A percentile compares a stretch with the other conserved stretches of the same genome.
Conservation (phyloP, 2,329 filamentous ascomycete genomes). For the Mycosphaerelloides madeirae region DNA sequence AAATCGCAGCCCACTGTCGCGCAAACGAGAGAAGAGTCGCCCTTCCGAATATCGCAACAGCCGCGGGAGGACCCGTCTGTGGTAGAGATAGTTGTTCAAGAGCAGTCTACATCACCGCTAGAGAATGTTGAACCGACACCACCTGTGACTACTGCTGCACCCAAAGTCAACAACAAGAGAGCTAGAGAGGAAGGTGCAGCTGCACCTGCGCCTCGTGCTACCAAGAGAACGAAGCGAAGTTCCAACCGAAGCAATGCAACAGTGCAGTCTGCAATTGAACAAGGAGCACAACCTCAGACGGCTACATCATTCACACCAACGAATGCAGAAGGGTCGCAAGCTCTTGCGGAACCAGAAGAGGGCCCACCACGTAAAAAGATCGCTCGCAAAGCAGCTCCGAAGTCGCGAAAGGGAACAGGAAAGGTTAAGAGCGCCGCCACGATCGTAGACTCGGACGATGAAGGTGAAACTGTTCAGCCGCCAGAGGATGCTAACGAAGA, state of each 20-base stretch:
- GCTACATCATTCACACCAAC: not conserved
- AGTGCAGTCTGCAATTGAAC: conserved; percentile 15
- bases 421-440: conserved; percentile 14
- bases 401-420: conserved; percentile 7
- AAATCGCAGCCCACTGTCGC: too few species aligned
- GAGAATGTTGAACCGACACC: not conserved
- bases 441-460: conserved; percentile 19
- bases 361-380: conserved; percentile 6
- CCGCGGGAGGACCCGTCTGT: too few species aligned
- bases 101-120: not conserved
- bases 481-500: conserved; percentile 4
- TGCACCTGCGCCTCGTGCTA: conserved; percentile 8
- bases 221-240: conserved; percentile 19
- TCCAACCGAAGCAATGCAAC: conserved; percentile 21
- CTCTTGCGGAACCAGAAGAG: conserved; percentile 3
- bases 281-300: conserved; percentile 10
- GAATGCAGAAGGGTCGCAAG: not conserved
- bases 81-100: not conserved
- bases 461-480: conserved; percentile 5
- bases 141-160: conserved; percentile 1
- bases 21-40: too few species aligned
- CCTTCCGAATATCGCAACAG: too few species aligned
- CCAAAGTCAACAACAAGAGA: conserved; percentile 6
- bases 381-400: conserved; percentile 4
- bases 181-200: conserved; percentile 6